Conservation (phyloP, 208 protist species). For the Vickermania ingenoplastis region DNA sequence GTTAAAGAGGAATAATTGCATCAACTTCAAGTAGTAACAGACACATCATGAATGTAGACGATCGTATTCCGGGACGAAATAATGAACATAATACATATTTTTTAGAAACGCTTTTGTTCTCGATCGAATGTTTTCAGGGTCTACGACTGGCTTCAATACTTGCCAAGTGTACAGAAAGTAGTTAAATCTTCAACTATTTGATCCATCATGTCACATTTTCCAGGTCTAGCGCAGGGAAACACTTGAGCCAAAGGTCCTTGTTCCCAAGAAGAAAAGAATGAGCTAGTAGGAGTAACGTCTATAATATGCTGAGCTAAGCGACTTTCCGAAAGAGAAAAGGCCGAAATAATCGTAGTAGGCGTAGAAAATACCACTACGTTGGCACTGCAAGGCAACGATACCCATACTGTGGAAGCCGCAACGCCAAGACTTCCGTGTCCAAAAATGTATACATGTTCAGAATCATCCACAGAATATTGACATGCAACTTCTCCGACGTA, state of each 20-base stretch:
- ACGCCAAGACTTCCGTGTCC: slow-evolving; percentile 13
- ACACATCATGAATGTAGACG: too few relatives aligned
- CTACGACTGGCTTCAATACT: too few relatives aligned
- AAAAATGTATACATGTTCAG: slow-evolving; percentile 11
- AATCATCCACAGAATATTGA: neutral
- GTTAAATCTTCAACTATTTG: neutral
- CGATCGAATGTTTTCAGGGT: too few relatives aligned
- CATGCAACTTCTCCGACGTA: neutral
- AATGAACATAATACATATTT: too few relatives aligned
- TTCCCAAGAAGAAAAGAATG: neutral
- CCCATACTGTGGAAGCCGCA: neutral
- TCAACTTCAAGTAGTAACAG: too few relatives aligned
- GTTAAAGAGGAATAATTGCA: too few relatives aligned
- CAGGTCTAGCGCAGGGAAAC: neutral
- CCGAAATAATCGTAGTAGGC: neutral
- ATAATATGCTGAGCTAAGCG: neutral
- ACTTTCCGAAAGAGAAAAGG: slow-evolving; percentile 1
- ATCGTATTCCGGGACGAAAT: too few relatives aligned
- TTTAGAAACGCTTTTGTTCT: too few relatives aligned
- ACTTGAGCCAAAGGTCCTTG: neutral
- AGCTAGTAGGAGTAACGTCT: neutral
- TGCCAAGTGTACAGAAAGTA: neutral
- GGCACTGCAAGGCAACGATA: neutral
- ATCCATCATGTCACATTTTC: neutral
- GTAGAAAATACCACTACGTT: slow-evolving; percentile 6